These are phyloP conservation scores for Hirsutella rhossiliensis DNA, from an alignment of 2,329 filamentous ascomycete genomes.

Conservation along the genomic window DNA sequence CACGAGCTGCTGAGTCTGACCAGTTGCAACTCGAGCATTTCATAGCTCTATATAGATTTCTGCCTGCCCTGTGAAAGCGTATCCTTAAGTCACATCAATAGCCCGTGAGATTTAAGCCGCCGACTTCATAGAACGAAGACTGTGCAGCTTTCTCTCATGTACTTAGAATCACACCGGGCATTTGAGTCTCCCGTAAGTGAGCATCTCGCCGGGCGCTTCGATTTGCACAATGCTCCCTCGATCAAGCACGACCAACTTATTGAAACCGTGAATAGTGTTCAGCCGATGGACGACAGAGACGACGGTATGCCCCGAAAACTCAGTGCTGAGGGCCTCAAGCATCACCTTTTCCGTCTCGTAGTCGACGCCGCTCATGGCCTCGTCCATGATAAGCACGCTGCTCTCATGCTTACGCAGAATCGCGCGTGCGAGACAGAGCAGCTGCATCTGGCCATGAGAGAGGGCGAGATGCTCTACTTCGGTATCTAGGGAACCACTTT, in stretches of 20 bases:
- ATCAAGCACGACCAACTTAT: conserved; percentile 33
- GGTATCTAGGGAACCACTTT: conserved; percentile 6
- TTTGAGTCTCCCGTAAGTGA: no score
- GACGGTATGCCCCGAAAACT: conserved; percentile 36
- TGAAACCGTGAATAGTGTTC: conserved; percentile 35
- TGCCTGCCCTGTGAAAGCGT: no score
- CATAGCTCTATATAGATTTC: no score
- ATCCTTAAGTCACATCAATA: no score
- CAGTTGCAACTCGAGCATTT: no score
- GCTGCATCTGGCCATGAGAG: conserved; percentile 11
- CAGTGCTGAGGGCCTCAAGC: conserved; percentile 19
- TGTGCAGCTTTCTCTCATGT: no score
- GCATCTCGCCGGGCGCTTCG: background rate
- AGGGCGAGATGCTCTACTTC: conserved; percentile 5
- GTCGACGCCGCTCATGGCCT: conserved; percentile 23
- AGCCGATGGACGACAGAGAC: conserved; percentile 29
- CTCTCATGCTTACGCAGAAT: conserved; percentile 16
- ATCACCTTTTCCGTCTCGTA: conserved; percentile 23
- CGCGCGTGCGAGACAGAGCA: conserved; percentile 10
- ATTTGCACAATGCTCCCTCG: conserved; percentile 25
- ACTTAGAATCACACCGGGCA: no score
- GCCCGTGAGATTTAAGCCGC: no score
- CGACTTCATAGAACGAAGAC: no score
- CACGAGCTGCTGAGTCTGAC: no score
- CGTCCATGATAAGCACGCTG: conserved; percentile 23